Evolutionary conservation across 2,329 filamentous ascomycete species (phyloP), one percentile per base, ranked within the genome.

Genomic region (Claviceps sp.): DNA sequence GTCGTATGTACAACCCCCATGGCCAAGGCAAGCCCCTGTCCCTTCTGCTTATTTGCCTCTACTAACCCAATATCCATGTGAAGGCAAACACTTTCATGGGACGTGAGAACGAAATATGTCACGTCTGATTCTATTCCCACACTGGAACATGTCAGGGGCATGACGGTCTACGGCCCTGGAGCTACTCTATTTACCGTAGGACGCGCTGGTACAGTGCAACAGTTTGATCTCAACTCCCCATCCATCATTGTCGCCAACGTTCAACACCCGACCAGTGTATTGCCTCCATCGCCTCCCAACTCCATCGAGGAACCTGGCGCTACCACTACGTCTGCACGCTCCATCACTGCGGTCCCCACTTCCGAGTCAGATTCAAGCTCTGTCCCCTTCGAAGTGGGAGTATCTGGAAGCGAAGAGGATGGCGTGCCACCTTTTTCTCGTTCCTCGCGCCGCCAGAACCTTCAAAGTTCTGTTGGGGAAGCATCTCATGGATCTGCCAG

Each of bases 61-160:
- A 10, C 40, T 26, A 2, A 22, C 24, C 14, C 8, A n/a, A 4
- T 14, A 22, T 42, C 42, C 24, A 19, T 13, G 64, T 8, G 38
- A 47, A 89, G 90, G 52, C 87, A 95, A 75, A 95, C 90, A 40
- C 83, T 87, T 61, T 85, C 89, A 53, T 98, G 93, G 91, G 93
- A 98, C 73, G 93, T 98, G 45, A 81, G 90, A 57, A 98, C 93
- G n/a, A 97, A 97, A 66, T 85, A 95, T 63, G 89, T 98, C 59
- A 90, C 89, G 3, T 94, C 83, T 67, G 90, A 96, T 62, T 78
- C 80, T 54, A 87, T 97, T 52, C 89, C 90, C 5, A 96, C 89
- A 1, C 76, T 90, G 6, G 84, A 93, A 40, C 82, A 85, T 58
- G 80, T 96, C 53, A 80, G 80, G 56, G 91, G 88, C 16, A 77